phyloP scores from a whole-genome alignment of 495 filamentous ascomycete genomes.

The Bacidia rubella region DNA sequence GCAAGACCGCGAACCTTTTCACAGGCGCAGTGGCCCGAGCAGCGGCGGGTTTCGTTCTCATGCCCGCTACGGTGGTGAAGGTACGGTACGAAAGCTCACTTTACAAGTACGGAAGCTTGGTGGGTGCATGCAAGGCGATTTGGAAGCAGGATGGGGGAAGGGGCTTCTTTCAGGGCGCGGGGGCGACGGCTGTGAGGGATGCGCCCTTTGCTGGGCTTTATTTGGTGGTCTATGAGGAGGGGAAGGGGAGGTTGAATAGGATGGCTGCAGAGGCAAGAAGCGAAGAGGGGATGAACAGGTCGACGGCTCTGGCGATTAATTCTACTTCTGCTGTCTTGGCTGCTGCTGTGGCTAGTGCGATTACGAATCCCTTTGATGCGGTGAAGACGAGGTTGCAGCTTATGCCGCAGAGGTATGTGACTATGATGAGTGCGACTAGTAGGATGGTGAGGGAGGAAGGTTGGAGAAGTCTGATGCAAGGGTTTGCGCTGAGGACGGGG shows the following conservation, averaged over 20 bases:
- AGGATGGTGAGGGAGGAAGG: slow-evolving; percentile 77
- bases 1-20: slow-evolving; percentile 69
- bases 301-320: slow-evolving; percentile 59
- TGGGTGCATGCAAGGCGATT: slow-evolving; percentile 61
- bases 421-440: slow-evolving; percentile 63
- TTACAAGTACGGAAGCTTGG: slow-evolving; percentile 72
- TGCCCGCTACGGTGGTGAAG: slow-evolving; percentile 94
- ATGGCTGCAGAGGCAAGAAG: slow-evolving; percentile 8
- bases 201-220: slow-evolving; percentile 94
- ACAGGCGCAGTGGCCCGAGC: slow-evolving; percentile 76
- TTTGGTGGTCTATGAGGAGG: slow-evolving; percentile 85
- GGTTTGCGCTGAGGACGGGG: slow-evolving; percentile 73
- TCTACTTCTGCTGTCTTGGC: slow-evolving; percentile 69
- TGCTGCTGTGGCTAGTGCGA: slow-evolving; percentile 64
- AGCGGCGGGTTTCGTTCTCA: slow-evolving; percentile 77
- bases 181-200: slow-evolving; percentile 84
- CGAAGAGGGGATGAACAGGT: slow-evolving; percentile 10
- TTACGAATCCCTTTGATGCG: slow-evolving; percentile 94
- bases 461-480: slow-evolving; percentile 67
- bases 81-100: slow-evolving; percentile 82
- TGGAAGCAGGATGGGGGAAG: slow-evolving; percentile 55
- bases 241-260: slow-evolving; percentile 51
- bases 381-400: slow-evolving; percentile 93
- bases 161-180: slow-evolving; percentile 87
- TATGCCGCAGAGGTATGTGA: slow-evolving; percentile 67